Conservation (phyloP, 306 rosid species). For the Aeschynomene evenia region DNA sequence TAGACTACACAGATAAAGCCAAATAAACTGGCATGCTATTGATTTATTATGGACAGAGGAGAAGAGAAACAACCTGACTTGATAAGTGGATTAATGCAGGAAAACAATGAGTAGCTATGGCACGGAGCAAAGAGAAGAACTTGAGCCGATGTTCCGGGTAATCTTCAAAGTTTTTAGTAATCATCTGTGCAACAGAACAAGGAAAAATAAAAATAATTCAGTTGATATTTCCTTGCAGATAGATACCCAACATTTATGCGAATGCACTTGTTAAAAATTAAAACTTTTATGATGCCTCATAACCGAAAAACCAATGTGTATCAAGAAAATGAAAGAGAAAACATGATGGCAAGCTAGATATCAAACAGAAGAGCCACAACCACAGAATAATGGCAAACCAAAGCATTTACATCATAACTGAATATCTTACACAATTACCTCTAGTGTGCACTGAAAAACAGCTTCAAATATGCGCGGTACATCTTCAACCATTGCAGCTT, state of each 20-base stretch:
- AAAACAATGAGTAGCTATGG: conserved; percentile 92
- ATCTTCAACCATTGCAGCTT: conserved; percentile 85
- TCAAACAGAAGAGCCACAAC: background rate
- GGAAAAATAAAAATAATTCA: background rate
- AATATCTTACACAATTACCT: conserved; percentile 50
- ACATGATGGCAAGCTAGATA: background rate
- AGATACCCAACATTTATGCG: background rate
- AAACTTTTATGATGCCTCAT: background rate
- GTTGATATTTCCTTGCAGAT: background rate
- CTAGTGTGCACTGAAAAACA: conserved; percentile 95
- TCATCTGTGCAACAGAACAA: conserved; percentile 58
- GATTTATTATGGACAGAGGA: background rate
- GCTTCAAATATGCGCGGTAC: conserved; percentile 99
- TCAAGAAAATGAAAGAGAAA: background rate
- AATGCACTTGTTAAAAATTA: background rate
- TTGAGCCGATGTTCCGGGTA: conserved; percentile 98
- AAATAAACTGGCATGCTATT: background rate
- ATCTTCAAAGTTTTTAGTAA: conserved; percentile 90
- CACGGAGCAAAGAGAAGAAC: conserved; percentile 94
- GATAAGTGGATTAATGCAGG: conserved; percentile 85
- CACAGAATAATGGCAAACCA: conserved; percentile 3
- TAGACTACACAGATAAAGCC: background rate
- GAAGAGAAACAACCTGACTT: conserved; percentile 65
- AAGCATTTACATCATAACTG: background rate
- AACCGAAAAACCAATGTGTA: background rate